A percentile compares a stretch with the other conserved stretches of the same genome.
Conservation (phyloP, 1,284 basidiomycete genomes). For the Boletus semigastroideus region DNA sequence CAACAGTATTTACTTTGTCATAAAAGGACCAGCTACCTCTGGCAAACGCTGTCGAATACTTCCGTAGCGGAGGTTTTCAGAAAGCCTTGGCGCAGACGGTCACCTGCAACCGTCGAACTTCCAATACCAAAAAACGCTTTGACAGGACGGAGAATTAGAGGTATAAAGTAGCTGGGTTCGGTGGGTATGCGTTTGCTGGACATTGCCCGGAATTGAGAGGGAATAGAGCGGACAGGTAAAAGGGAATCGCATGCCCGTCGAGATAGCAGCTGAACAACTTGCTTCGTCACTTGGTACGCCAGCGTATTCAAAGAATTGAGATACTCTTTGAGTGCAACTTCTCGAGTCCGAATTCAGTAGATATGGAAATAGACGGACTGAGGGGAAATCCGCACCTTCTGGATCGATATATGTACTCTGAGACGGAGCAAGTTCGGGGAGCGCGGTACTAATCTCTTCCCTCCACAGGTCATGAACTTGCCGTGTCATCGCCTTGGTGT, state of each 20-base stretch:
- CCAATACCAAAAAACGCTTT: constrained; percentile 73
- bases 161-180: constrained; percentile 84
- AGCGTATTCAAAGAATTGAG: constrained; percentile 49
- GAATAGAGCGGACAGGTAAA: constrained; percentile 84
- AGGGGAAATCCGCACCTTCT: constrained; percentile 48
- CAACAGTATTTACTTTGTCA: background rate
- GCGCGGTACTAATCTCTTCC: constrained; percentile 62
- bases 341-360: background rate
- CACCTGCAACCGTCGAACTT: constrained; percentile 53
- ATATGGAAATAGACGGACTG: background rate
- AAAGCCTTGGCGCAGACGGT: constrained; percentile 54
- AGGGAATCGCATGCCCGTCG: constrained; percentile 84
- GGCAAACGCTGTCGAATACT: constrained; percentile 74
- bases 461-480: constrained; percentile 59
- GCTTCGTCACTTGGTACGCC: constrained; percentile 54
- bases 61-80: constrained; percentile 56
- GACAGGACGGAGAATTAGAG: constrained; percentile 80
- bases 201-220: constrained; percentile 83
- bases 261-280: constrained; percentile 72
- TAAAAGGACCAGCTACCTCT: constrained; percentile 47
- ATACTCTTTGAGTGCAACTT: constrained; percentile 59
- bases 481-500: constrained; percentile 56
- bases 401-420: constrained; percentile 36
- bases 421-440: constrained; percentile 40
- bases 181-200: constrained; percentile 67